These are phyloP conservation scores for Dissophora globulifera DNA, from an alignment of 192 early-diverging fungal genomes.

Conservation along the genomic window DNA sequence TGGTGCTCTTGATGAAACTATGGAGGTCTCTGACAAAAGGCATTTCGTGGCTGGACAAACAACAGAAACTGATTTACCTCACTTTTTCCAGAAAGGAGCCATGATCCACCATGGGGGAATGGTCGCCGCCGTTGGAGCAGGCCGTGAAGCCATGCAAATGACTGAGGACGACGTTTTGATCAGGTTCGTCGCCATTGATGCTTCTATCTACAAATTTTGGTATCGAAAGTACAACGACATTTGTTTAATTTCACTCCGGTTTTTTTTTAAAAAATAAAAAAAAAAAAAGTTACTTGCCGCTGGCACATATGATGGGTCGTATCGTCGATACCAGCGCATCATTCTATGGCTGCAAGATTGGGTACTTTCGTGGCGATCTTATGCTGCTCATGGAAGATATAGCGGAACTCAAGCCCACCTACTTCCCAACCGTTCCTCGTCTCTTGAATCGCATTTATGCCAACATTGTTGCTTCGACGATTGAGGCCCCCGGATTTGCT, in stretches of 20 bases:
- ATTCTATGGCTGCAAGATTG: slow-evolving; percentile 27
- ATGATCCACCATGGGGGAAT: slow-evolving; percentile 89
- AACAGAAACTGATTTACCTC: neutral
- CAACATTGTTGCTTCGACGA: slow-evolving; percentile 49
- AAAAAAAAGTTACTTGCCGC: slow-evolving; percentile 88
- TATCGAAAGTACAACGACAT: neutral
- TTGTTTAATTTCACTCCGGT: slow-evolving; percentile 41
- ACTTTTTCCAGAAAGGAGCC: slow-evolving; percentile 54
- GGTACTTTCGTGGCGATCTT: slow-evolving; percentile 62
- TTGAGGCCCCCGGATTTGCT: slow-evolving; percentile 64
- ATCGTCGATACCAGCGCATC: neutral
- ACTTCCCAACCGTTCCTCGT: slow-evolving; percentile 87
- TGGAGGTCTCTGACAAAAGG: neutral
- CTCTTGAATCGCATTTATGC: slow-evolving; percentile 89
- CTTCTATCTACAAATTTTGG: neutral
- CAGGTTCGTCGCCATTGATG: slow-evolving; percentile 10
- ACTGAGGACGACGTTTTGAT: slow-evolving; percentile 10
- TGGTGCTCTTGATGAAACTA: neutral
- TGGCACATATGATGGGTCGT: slow-evolving; percentile 68
- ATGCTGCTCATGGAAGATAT: slow-evolving; percentile 86
- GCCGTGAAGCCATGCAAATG: neutral
- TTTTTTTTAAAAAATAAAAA: no score
- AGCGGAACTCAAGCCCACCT: slow-evolving; percentile 74
- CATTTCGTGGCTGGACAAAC: no score
- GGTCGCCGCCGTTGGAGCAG: slow-evolving; percentile 55